Conservation (phyloP, 768 basidiomycete species). For the Suillus sp. region DNA sequence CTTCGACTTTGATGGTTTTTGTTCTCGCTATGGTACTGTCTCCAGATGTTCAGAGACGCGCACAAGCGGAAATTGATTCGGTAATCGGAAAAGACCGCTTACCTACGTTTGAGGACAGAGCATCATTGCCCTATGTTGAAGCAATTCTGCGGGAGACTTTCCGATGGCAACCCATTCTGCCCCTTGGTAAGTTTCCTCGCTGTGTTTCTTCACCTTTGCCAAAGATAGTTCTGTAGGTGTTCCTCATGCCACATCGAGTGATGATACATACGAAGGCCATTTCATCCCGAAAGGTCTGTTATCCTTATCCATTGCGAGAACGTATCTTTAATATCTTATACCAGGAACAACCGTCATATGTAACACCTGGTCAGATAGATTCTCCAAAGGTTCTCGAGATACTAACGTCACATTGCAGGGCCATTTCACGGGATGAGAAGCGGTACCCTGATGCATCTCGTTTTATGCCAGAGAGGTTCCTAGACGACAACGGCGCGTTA, state of each 20-base stretch:
- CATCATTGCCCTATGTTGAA: conserved; percentile 3
- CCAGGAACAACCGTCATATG: neutral
- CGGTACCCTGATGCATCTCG: conserved; percentile 1
- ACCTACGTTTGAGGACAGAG: neutral
- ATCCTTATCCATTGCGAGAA: neutral
- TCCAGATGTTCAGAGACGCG: conserved; percentile 19
- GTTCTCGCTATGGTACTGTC: conserved; percentile 7
- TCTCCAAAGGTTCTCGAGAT: neutral
- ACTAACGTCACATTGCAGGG: conserved; percentile 2
- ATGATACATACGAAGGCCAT: conserved; percentile 44
- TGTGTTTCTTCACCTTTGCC: neutral
- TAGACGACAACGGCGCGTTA: neutral
- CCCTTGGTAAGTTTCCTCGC: neutral
- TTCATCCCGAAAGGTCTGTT: conserved; percentile 50
- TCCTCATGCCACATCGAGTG: conserved; percentile 32
- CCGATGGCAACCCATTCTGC: neutral
- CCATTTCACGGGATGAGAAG: conserved; percentile 7
- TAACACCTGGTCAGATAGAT: conserved; percentile 3
- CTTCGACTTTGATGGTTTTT: conserved; percentile 16
- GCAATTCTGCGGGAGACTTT: conserved; percentile 4
- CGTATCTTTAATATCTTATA: neutral
- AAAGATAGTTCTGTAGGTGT: neutral
- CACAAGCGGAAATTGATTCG: conserved; percentile 21
- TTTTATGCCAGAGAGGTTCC: conserved; percentile 9
- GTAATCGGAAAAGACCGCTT: conserved; percentile 7